phyloP scores from a whole-genome alignment of 495 filamentous ascomycete species.

The Penicillium goetzii region DNA sequence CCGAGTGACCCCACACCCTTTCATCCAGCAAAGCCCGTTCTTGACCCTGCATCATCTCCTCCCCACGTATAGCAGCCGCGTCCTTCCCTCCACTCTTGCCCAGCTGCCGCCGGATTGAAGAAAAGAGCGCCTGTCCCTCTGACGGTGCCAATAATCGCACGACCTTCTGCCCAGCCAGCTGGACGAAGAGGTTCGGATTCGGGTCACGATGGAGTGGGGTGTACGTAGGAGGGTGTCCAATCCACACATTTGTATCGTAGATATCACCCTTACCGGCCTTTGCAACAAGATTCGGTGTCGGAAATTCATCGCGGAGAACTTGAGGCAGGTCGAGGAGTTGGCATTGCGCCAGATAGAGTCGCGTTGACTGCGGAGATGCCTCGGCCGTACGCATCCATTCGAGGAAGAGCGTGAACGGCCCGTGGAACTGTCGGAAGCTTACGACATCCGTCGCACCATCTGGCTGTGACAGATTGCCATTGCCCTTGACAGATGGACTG shows the following conservation, averaged over 20 bases:
- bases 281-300: constrained; percentile 65
- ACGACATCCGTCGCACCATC: constrained; percentile 10
- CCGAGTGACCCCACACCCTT: constrained; percentile 66
- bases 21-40: constrained; percentile 68
- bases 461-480: neutral
- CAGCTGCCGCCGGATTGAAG: constrained; percentile 52
- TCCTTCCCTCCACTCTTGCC: constrained; percentile 41
- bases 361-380: constrained; percentile 34
- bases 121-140: constrained; percentile 64
- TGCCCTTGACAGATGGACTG: neutral
- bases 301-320: constrained; percentile 64
- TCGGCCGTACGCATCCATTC: constrained; percentile 51
- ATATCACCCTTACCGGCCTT: constrained; percentile 71
- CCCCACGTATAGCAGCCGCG: constrained; percentile 66
- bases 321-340: constrained; percentile 67
- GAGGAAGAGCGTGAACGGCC: constrained; percentile 61
- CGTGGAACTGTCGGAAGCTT: constrained; percentile 59
- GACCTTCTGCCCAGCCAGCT: constrained; percentile 73
- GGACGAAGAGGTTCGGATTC: constrained; percentile 91
- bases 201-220: constrained; percentile 92
- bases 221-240: constrained; percentile 81
- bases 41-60: constrained; percentile 89
- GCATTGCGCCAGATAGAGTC: constrained; percentile 85
- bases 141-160: constrained; percentile 70
- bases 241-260: constrained; percentile 85